Evolutionary conservation across 345 rosid species (phyloP).

Genomic region (Fremontodendron californicum): DNA sequence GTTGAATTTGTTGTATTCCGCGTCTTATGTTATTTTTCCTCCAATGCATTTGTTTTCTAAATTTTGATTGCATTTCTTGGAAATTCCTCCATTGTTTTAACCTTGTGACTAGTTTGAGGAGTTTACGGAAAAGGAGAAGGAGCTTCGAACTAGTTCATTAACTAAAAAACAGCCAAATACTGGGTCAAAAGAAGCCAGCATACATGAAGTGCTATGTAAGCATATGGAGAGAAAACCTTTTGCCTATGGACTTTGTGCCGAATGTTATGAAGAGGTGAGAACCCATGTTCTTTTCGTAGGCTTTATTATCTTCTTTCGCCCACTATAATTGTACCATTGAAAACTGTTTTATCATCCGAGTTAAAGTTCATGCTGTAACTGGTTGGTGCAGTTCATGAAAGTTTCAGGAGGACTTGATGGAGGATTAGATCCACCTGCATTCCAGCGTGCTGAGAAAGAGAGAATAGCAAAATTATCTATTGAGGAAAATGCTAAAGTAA

Average conservation of each 20-base stretch:
- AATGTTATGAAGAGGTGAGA: slow-evolving; percentile 65
- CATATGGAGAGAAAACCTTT: slow-evolving; percentile 50
- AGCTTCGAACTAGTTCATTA: slow-evolving; percentile 31
- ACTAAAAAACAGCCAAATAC: slow-evolving; percentile 23
- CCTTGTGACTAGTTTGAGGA: slow-evolving; percentile 59
- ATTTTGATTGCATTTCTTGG: neutral
- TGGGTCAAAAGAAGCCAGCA: slow-evolving; percentile 23
- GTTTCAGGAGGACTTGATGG: slow-evolving; percentile 82
- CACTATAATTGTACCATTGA: neutral
- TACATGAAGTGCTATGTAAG: slow-evolving; percentile 50
- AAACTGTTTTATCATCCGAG: slow-evolving; percentile 13
- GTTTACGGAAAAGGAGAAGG: slow-evolving; percentile 53
- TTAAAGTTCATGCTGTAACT: slow-evolving; percentile 12
- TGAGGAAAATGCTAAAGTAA: slow-evolving; percentile 34
- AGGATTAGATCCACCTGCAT: slow-evolving; percentile 91
- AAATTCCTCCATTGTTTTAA: slow-evolving; percentile 11
- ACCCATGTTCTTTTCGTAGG: slow-evolving; percentile 1
- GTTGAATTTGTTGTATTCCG: neutral
- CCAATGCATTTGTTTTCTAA: neutral
- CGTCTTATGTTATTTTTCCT: neutral
- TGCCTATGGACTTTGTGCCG: slow-evolving; percentile 67
- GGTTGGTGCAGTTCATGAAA: slow-evolving; percentile 45
- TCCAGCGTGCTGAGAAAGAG: slow-evolving; percentile 75
- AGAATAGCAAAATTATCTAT: slow-evolving; percentile 44
- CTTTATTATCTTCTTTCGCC: neutral